phyloP scores from a whole-genome alignment of 2,329 filamentous ascomycete genomes.

The Myriangium duriaei region DNA sequence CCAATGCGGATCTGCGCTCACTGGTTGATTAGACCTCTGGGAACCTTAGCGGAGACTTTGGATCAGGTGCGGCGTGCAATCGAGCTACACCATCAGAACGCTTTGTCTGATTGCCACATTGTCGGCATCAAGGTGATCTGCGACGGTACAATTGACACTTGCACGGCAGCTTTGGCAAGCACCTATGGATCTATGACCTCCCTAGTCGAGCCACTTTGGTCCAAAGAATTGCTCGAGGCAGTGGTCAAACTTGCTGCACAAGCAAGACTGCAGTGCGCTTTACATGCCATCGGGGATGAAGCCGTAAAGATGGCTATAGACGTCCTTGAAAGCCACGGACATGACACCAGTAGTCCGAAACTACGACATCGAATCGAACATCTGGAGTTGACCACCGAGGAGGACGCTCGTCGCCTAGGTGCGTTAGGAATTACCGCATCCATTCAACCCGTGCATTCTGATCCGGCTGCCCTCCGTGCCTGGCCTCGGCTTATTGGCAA shows the following conservation, averaged over 20 bases:
- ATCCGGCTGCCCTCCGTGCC: constrained; percentile 51
- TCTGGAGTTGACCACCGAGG: constrained; percentile 44
- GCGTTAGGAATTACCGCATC: constrained; percentile 61
- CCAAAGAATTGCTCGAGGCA: constrained; percentile 36
- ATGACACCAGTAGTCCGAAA: constrained; percentile 23
- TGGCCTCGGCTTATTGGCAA: constrained; percentile 47
- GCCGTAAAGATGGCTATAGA: constrained; percentile 48
- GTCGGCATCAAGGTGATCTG: constrained; percentile 53
- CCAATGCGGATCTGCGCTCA: constrained; percentile 42
- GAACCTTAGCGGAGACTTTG: constrained; percentile 33
- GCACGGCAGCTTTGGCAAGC: constrained; percentile 48
- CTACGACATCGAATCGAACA: constrained; percentile 53
- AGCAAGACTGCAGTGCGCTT: constrained; percentile 46
- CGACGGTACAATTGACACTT: constrained; percentile 53
- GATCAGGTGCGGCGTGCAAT: constrained; percentile 40
- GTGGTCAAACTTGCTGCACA: constrained; percentile 43
- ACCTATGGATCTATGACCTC: constrained; percentile 41
- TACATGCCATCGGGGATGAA: constrained; percentile 54
- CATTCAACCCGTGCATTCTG: constrained; percentile 87
- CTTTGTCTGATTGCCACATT: constrained; percentile 37
- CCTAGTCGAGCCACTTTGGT: constrained; percentile 42
- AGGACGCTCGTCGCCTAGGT: constrained; percentile 46
- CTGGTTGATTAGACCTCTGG: constrained; percentile 41
- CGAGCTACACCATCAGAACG: constrained; percentile 31
- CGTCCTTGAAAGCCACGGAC: constrained; percentile 33